Evolutionary conservation across 352 stramenopile species (phyloP).

Genomic region (Pythium inflatum): DNA sequence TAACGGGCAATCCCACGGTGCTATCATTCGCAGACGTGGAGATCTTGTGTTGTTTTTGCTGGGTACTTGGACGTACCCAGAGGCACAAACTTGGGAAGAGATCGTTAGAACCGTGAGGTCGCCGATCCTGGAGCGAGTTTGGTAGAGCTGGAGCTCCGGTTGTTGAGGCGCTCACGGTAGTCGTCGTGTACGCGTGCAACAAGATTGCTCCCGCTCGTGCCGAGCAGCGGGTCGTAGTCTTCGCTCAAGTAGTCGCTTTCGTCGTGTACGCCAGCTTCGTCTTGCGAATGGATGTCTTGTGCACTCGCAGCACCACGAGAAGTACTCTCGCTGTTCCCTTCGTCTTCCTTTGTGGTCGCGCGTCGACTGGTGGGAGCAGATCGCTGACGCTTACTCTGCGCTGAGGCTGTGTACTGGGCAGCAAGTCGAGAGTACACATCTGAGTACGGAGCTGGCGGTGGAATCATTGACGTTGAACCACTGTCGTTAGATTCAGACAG

Average conservation of each 20-base stretch:
- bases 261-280: slow-evolving; percentile 40
- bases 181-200: slow-evolving; percentile 77
- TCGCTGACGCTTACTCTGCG: slow-evolving; percentile 79
- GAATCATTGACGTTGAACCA: slow-evolving; percentile 32
- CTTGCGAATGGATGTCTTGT: slow-evolving; percentile 32
- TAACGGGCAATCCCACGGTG: not conserved
- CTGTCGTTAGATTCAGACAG: slow-evolving; percentile 36
- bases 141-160: slow-evolving; percentile 38
- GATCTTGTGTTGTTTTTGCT: slow-evolving; percentile 14
- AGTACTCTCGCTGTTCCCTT: slow-evolving; percentile 36
- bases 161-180: slow-evolving; percentile 73
- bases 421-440: slow-evolving; percentile 85
- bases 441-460: slow-evolving; percentile 56
- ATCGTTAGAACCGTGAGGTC: slow-evolving; percentile 22
- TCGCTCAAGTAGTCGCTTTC: slow-evolving; percentile 36
- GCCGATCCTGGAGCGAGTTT: slow-evolving; percentile 29
- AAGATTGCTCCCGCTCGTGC: slow-evolving; percentile 50
- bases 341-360: slow-evolving; percentile 40
- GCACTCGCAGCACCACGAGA: slow-evolving; percentile 27
- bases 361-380: slow-evolving; percentile 37
- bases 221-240: slow-evolving; percentile 69
- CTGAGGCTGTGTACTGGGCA: slow-evolving; percentile 81
- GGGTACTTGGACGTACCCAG: not conserved
- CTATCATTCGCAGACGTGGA: not conserved
- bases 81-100: not conserved